Evolutionary conservation across 768 basidiomycete genomes (phyloP).

Genomic region (Candolleomyces efflorescens): DNA sequence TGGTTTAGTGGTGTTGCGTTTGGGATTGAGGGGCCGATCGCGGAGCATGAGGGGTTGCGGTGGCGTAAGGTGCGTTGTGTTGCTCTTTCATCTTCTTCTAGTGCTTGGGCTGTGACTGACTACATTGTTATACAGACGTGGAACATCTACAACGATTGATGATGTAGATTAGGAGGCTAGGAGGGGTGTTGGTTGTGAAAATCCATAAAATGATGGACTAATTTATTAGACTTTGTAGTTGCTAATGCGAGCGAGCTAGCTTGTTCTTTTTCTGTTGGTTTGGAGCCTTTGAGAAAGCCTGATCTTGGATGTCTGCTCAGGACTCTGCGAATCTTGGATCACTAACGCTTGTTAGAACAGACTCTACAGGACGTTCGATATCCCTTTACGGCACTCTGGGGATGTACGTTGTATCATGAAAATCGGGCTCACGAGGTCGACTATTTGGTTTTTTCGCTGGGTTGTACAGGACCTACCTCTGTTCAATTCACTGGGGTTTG

Average conservation of each 20-base stretch:
- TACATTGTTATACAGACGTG: slow-evolving; percentile 18
- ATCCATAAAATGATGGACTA: background rate
- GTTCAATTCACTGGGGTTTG: too few species aligned
- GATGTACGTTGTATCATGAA: too few species aligned
- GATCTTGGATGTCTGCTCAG: too few species aligned
- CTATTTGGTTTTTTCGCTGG: too few species aligned
- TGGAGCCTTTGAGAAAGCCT: too few species aligned
- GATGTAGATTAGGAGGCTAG: background rate
- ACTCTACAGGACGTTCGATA: too few species aligned
- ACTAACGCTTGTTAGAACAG: too few species aligned
- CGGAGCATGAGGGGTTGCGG: slow-evolving; percentile 68
- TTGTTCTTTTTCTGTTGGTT: too few species aligned
- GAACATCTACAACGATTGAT: slow-evolving; percentile 26
- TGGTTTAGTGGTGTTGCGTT: slow-evolving; percentile 91
- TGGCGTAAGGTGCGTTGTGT: slow-evolving; percentile 62
- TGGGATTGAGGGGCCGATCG: slow-evolving; percentile 87
- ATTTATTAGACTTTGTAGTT: slow-evolving; percentile 1
- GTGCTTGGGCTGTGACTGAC: slow-evolving; percentile 1
- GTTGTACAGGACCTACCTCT: too few species aligned
- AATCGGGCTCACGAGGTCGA: too few species aligned
- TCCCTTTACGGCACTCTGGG: too few species aligned
- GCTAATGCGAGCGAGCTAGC: background rate
- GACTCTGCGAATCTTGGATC: too few species aligned
- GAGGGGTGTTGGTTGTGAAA: background rate
- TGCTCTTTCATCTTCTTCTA: background rate